Base-by-base conservation (phyloP, 2,329 filamentous ascomycete genomes). In the Rosellinia necatrix region DNA sequence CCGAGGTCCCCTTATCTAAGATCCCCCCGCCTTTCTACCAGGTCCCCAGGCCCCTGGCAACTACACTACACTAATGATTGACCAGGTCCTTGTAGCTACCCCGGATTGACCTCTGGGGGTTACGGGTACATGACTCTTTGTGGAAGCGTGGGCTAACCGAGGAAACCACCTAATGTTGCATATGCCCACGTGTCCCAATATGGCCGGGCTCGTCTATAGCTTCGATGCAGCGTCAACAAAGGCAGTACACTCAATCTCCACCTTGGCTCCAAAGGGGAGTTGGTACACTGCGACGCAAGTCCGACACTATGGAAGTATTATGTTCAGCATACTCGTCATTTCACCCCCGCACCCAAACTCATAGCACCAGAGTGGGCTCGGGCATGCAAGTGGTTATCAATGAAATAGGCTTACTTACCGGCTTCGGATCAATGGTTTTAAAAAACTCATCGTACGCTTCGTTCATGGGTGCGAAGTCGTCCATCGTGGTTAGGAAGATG, bases 191-290 rank as follows among this genome's bases (percentile, higher is more conserved):
- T n/a, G n/a, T n/a, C n/a, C n/a, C n/a, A n/a, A n/a, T n/a, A n/a
- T n/a, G n/a, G n/a, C n/a, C n/a, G n/a, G n/a, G n/a, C 32, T 37
- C 13, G 21, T 32, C 53, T 53, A 67, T 7, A 67, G 30, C 49
- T 65, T 67, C 4, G 59, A 19, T 3, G 3, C 19, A 3, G 58
- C 24, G 19, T 58, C 51, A 30, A 62, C 27, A 12, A 68, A 68
- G 2, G 86, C 86, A 70, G 87, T 86, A 69, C 84, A 88, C 75
- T 92, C 88, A 68, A 92, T 89, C 77, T 91, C 89, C 7, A 92
- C 84, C 55, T 87, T 82, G 3, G 88, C 87, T 9, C 82, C 81
- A 67, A 88, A 81, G 1, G 88, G 89, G 64, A 92, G 75, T 69
- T 88, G 81, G 72, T 89, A 84, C 10, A 91, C 89, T 0, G 88